These are phyloP conservation scores for Hibiscus trionum DNA, from an alignment of 345 rosid genomes.

Conservation along the genomic window DNA sequence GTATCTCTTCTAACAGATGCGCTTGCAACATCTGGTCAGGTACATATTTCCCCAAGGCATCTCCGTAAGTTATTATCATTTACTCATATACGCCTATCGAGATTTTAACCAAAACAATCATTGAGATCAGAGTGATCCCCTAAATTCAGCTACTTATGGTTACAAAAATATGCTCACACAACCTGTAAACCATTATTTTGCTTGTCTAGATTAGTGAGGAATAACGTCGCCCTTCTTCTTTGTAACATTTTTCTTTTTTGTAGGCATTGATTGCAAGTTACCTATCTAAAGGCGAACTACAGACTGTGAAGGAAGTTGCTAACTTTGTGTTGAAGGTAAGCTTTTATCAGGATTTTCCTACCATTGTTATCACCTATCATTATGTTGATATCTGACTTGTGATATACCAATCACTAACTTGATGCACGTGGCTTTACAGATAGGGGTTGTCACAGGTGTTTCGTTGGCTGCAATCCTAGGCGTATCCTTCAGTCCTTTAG, in stretches of 20 bases:
- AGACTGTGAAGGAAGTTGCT: conserved; percentile 58
- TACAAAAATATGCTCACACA: not conserved
- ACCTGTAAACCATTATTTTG: not conserved
- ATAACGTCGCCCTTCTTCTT: not conserved
- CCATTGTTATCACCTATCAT: not conserved
- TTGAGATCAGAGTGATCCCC: not conserved
- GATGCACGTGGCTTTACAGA: conserved; percentile 34
- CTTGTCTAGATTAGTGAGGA: not conserved
- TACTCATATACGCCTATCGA: not conserved
- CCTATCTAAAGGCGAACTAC: conserved; percentile 60
- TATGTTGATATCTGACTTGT: not conserved
- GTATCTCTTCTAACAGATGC: conserved; percentile 95
- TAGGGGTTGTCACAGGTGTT: conserved; percentile 64
- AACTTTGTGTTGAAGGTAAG: conserved; percentile 67
- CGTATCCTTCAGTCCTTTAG: conserved; percentile 58
- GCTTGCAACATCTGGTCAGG: conserved; percentile 90
- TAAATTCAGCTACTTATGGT: not conserved
- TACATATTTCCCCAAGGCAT: conserved; percentile 11
- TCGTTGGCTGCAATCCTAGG: conserved; percentile 62
- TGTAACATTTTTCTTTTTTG: conserved; percentile 11
- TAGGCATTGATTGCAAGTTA: conserved; percentile 84
- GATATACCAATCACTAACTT: conserved; percentile 8
- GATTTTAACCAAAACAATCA: not conserved
- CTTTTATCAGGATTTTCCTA: conserved; percentile 10
- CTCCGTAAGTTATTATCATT: not conserved